Conservation (phyloP, 2,329 filamentous ascomycete genomes). For the Chrysoporthe deuterocubensis region DNA sequence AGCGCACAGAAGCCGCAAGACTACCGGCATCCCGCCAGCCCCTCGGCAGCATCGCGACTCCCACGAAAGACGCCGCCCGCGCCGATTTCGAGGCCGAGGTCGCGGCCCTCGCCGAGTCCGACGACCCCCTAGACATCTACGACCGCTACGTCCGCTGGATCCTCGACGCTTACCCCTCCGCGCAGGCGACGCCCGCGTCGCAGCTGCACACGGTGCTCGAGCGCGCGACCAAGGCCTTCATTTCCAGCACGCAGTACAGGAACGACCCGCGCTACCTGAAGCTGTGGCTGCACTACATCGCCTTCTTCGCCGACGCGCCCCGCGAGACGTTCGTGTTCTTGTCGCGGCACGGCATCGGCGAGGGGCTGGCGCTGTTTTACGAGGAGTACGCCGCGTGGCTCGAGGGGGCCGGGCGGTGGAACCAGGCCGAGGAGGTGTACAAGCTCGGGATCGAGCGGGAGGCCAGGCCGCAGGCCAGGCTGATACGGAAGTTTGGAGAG, state of each 20-base stretch:
- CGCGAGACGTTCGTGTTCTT: conserved; percentile 92
- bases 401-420: conserved; percentile 81
- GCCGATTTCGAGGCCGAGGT: conserved; percentile 87
- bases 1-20: conserved; percentile 37
- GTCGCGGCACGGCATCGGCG: conserved; percentile 84
- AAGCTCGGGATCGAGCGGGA: conserved; percentile 86
- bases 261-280: conserved; percentile 94
- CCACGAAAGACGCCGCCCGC: conserved; percentile 77
- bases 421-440: conserved; percentile 93
- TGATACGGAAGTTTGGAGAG: conserved; percentile 88
- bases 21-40: conserved; percentile 39
- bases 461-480: conserved; percentile 77
- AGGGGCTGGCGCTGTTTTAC: conserved; percentile 87
- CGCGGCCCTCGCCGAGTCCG: conserved; percentile 76
- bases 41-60: conserved; percentile 61
- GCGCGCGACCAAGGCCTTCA: conserved; percentile 88
- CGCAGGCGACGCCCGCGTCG: conserved; percentile 90
- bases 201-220: conserved; percentile 87
- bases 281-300: conserved; percentile 92
- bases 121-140: conserved; percentile 94
- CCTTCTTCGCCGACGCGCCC: conserved; percentile 89
- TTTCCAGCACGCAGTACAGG: conserved; percentile 84
- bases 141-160: conserved; percentile 98
- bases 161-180: conserved; percentile 89
- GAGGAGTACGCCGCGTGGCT: conserved; percentile 96